Evolutionary conservation across 225 moss, liverwort and hornwort species (phyloP).

Genomic region (Thuidium tamariscinum): DNA sequence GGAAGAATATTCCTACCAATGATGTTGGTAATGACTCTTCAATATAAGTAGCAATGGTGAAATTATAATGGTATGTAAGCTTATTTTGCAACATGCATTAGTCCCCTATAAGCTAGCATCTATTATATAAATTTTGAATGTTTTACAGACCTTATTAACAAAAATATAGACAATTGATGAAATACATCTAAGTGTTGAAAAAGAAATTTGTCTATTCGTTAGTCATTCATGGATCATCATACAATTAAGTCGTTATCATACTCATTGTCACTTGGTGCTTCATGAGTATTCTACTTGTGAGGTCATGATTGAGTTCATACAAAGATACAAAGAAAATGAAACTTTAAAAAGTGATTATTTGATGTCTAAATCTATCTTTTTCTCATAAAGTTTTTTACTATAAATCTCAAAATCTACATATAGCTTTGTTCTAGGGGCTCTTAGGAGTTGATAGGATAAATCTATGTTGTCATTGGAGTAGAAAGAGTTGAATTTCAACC

Average conservation of each 20-base stretch:
- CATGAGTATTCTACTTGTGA: no score
- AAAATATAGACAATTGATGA: rapidly evolving
- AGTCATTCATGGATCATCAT: no score
- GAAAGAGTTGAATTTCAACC: no score
- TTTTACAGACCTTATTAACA: rapidly evolving
- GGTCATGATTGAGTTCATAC: no score
- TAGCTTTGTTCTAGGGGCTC: no score
- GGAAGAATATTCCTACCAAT: not conserved
- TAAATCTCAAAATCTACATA: no score
- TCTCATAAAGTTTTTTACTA: no score
- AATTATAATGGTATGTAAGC: not conserved
- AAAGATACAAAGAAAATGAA: no score
- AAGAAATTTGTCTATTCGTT: not conserved
- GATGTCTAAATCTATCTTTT: no score
- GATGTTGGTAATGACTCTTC: not conserved
- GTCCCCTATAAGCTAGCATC: rapidly evolving
- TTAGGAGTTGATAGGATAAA: no score
- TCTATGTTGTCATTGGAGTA: no score
- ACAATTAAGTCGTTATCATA: rapidly evolving
- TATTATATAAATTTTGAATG: not conserved
- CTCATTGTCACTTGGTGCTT: not conserved
- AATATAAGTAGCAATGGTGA: not conserved
- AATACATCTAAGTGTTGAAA: not conserved
- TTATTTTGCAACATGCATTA: rapidly evolving
- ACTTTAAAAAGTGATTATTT: no score